Base-by-base conservation (phyloP, 306 rosid genomes). In the Herpetospermum pedunculosum region DNA sequence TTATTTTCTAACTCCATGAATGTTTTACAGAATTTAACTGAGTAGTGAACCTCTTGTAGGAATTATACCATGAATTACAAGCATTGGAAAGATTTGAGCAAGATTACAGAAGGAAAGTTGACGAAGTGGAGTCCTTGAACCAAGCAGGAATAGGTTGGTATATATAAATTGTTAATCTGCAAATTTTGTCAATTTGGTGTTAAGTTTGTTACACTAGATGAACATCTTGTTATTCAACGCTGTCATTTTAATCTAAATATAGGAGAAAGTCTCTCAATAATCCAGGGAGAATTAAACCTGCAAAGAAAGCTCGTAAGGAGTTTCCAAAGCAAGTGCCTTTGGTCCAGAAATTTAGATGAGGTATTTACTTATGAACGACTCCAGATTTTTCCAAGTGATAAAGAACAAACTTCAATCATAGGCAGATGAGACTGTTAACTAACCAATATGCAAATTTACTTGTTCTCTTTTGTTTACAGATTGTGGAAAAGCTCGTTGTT, bases 311-410 rank as follows among this genome's bases (percentile, higher is more conserved):
- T 88, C 32, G 97, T 89, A 77, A 87, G 81, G 84, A 84, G 84
- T 86, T 82, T 92, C 90, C 86, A 90, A 85, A 92, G 78, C 88
- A 95, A 88, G 81, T 89, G 96, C 81, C 96, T 95, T 32, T 95
- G 99, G 99, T 83, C 93, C 49, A 84, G 82, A 80, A 84, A 34
- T 78, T 82, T 89, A 81, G 96, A 95, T 70, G 96, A 90, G 99
- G 99, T 95, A 89, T 79, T 77, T 75, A 29, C 76, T 60, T 63
- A 47, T 63, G 43, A 60, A 15, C 11, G 6, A 40, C 72, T 40
- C 6, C 54, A 43, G 5, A 25, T 14, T 67, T 43, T 41, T 13
- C 25, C 1, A 23, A 12, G 35, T 15, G 73, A 44, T 69, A 26
- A 30, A 69, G n/a, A 69, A 21, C 72, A 67, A 67, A 8, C 41